Base-by-base conservation (phyloP, 176 grass and related monocot genomes). In the Aegilops umbellulata region DNA sequence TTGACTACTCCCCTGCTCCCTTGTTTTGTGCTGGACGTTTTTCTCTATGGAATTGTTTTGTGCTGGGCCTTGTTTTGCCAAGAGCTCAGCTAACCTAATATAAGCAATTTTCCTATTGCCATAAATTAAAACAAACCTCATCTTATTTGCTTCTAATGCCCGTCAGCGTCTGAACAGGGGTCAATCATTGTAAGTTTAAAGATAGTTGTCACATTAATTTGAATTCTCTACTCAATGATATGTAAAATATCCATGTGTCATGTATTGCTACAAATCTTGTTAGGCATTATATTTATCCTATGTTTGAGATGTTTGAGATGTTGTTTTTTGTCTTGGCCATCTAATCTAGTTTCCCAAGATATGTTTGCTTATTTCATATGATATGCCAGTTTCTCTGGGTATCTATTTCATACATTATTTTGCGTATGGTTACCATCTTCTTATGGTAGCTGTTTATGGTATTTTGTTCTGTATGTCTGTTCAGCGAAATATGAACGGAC, bases 361-460 rank as follows among this genome's bases (percentile, higher is more conserved):
- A 66, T 31, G 64, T 17, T 14, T 31, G 27, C 26, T 8, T 66
- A 66, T 13, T 66, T 8, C 7, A 15, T 66, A 66, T 66, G 64
- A 66, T 66, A 66, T 27, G 60, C 26, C 30, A 16, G 24, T 63
- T 15, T 5, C 10, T 41, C 3, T 11, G 24, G 60, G 60, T 62
- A 63, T 63, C 60, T 60, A 6, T 20, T n/a, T 44, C 60, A 24
- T 17, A 11, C 2, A n/a, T 20, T 84, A 58, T n/a, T 63, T 65
- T 65, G 26, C 35, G 19, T 80, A 25, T 79, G 36, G 26, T 73
- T 80, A 73, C 22, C 4, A 10, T n/a, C n/a, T n/a, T 32, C 7
- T 67, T 67, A 67, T 64, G 14, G 47, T 86, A 67, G 30, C 26
- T 65, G 63, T 65, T 63, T 62, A 62, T 60, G 11, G 42, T 84